phyloP scores from a whole-genome alignment of 23 red algal species.

The Gracilariopsis chorda region DNA sequence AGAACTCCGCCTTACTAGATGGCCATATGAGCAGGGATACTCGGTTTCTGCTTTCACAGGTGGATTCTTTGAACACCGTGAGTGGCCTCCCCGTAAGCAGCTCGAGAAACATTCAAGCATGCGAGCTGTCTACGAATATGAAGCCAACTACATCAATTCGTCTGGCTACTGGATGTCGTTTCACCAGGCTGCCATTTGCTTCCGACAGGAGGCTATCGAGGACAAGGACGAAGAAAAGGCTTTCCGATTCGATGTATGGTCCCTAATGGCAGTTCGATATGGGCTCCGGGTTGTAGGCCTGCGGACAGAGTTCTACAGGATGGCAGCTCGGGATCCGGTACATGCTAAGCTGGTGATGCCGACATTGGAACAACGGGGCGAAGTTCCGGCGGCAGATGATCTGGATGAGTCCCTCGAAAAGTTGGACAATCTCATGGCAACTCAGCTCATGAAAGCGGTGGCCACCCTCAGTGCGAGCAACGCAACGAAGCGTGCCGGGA shows the following conservation, averaged over 20 bases:
- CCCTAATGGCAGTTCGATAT: not conserved
- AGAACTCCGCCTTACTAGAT: not conserved
- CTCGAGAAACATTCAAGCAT: not conserved
- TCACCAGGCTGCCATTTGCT: not conserved
- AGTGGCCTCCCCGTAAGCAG: not conserved
- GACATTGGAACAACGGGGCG: not conserved
- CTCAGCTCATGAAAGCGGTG: not conserved
- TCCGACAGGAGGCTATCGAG: not conserved
- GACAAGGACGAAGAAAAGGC: not conserved
- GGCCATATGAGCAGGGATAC: not conserved
- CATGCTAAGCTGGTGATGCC: not conserved
- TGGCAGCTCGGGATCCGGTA: not conserved
- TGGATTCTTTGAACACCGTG: not conserved
- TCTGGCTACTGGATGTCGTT: not conserved
- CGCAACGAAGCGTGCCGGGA: not conserved
- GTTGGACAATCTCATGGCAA: not conserved
- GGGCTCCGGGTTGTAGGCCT: not conserved
- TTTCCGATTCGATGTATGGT: not conserved
- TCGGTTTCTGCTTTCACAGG: not conserved
- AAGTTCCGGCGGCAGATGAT: not conserved
- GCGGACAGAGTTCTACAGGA: not conserved
- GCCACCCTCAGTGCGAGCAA: not conserved
- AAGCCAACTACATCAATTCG: not conserved
- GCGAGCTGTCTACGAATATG: not conserved
- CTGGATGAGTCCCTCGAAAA: not conserved